Base-by-base conservation (phyloP, 2,329 filamentous ascomycete genomes). In the Fusarium aywerte region DNA sequence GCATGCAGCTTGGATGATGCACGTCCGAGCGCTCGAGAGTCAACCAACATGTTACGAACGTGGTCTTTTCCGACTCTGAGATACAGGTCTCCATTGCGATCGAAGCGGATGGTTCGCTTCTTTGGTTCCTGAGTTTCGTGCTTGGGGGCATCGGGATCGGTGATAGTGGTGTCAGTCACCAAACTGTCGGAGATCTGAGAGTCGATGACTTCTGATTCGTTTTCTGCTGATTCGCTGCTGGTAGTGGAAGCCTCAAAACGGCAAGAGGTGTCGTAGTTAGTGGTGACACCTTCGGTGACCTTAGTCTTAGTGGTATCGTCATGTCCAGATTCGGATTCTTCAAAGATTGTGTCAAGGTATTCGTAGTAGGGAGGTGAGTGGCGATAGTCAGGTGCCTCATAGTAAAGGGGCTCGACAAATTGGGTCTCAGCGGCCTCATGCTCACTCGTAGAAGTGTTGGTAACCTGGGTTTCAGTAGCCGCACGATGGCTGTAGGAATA, bases 1-100 rank as follows among this genome's bases (percentile, higher is more conserved):
- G 33, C 11, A 23, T 38, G 51, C 7, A 65, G 29, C 8, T 40
- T 36, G 2, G 16, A 15, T 13, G 62, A 65, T 11, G 47, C 31
- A 20, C 62, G 62, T 21, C 62, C 42, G 13, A 65, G 55, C 8
- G 62, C 62, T 32, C 62, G 61, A 13, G 62, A 65, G 25, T 65
- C 62, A 16, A 65, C 56, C 1, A 47, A 16, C 62, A 65, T 65
- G 8, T 50, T 32, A 8, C 47, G 62, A 7, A 38, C 15, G 23
- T 47, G 32, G 7, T 21, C 11, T 8, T 7, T 31, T 20, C 62
- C 62, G 8, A 65, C 35, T n/a, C 20, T 39, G 4, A 65, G 62
- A 11, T 21, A 23, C 5, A 65, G 32, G 18, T 65, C 62, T 20
- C 62, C 62, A 10, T 54, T 50, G 16, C 20, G 16, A 9, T 65